Evolutionary conservation across 2,329 filamentous ascomycete species (phyloP), one percentile per base, ranked within the genome.

Genomic region (Colletotrichum siamense): DNA sequence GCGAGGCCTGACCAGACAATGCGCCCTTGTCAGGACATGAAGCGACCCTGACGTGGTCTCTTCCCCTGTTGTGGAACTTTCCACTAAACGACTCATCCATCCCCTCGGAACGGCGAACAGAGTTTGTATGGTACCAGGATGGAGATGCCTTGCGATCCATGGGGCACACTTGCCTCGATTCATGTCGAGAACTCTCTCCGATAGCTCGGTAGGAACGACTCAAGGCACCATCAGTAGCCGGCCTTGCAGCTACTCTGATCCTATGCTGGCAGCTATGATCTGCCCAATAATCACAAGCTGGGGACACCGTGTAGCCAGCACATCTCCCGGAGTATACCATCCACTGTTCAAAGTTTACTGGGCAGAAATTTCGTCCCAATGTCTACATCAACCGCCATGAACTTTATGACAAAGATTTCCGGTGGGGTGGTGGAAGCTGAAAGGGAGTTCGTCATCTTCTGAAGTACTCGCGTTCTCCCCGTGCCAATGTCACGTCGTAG

Each of bases 231-330:
- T 22, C 16, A 59, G 55, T 59, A 59, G 15, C 22, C 13, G 24
- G 15, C 12, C 26, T 7, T 59, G 0, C 13, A 24, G 22, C 8
- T 28, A 8, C 12, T 0, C 16, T 28, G 13, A 9, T 59, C 13
- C 55, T 18, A 28, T 59, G 5, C 13, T 57, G 18, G 0, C 24
- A 16, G 15, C 8, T 5, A 0, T 28, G 0, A 28, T 0, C 22
- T n/a, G 55, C 9, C 16, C 0, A 26, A 59, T 8, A 59, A 3
- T 2, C 55, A 59, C 39, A 22, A 22, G 44, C 44, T 52, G 44
- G 44, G 3, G n/a, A 52, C 10, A 52, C 10, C 0, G n/a, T 13
- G 6, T 22, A 24, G n/a, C 16, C n/a, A 52, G 18, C 6, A 52
- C n/a, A 22, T 13, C n/a, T 24, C 44, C 4, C 44, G n/a, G n/a